Base-by-base conservation (phyloP, 23 red algal genomes). In the Gracilaria vermiculophylla region DNA sequence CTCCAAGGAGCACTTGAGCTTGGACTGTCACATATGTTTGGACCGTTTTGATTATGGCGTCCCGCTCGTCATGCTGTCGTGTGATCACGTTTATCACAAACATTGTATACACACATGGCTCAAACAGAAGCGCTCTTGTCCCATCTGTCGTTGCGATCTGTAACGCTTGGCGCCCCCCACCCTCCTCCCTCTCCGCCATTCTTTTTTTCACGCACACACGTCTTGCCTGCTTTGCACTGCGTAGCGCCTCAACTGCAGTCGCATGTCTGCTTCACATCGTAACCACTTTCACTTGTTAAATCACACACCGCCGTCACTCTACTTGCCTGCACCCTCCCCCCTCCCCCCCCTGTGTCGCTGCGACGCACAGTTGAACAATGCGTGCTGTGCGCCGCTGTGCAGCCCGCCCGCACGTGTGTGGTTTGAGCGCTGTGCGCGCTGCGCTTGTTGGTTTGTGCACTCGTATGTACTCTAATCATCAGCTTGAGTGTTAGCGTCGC, bases 41-140 rank as follows among this genome's bases (percentile, higher is more conserved):
- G 88, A 92, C 27, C 53, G 77, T 29, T 54, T 83, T 77, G 88
- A 92, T 6, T 82, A 60, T 75, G 88, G 62, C 35, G 88, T 47
- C 24, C 19, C 36, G 52, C 58, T 92, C 44, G 88, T 92, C n/a
- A 48, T 71, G 88, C 48, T 92, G 32, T 47, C 60, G 32, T 92
- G 88, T 34, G 64, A 62, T n/a, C 88, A 92, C 77, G 67, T 76
- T 28, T 92, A 83, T 53, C 88, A 92, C 78, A 83, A 82, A 78
- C 47, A 74, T 74, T 92, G 88, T 76, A 83, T 92, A 72, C 65
- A 83, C 64, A 82, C 62, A 75, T 92, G 88, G 88, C 77, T 92
- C 77, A 76, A 74, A 32, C 49, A 53, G 48, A 82, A 83, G 50
- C 77, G 88, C 36, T 75, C 62, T 15, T 92, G 88, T 41, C 88